Evolutionary conservation across 2,329 filamentous ascomycete genomes (phyloP).

Genomic region (Trichoderma arundinaceum): DNA sequence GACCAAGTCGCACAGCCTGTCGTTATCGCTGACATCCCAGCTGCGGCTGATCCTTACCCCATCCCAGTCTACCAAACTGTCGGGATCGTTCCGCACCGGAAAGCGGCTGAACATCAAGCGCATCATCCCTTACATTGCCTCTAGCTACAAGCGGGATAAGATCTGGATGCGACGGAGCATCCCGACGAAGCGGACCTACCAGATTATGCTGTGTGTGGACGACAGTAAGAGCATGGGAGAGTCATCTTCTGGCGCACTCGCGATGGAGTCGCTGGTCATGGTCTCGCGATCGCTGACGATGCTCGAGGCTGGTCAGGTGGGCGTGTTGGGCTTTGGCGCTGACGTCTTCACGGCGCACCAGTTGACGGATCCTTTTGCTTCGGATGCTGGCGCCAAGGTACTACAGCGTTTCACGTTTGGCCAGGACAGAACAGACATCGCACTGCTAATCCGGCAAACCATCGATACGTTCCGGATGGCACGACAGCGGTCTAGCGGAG

Average conservation of each 20-base stretch:
- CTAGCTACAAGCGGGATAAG: constrained; percentile 98
- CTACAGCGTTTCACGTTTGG: constrained; percentile 85
- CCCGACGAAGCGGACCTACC: constrained; percentile 92
- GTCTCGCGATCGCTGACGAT: constrained; percentile 85
- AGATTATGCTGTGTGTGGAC: constrained; percentile 96
- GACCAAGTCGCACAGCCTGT: constrained; percentile 80
- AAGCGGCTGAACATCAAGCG: constrained; percentile 99
- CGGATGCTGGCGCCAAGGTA: constrained; percentile 76
- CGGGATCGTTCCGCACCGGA: constrained; percentile 94
- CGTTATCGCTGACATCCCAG: constrained; percentile 88
- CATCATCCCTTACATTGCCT: constrained; percentile 99
- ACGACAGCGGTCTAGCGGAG: constrained; percentile 55
- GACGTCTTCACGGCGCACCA: constrained; percentile 84
- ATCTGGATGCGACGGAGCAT: constrained; percentile 98
- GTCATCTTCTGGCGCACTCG: constrained; percentile 73
- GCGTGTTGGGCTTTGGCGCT: constrained; percentile 86
- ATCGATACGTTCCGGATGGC: constrained; percentile 84
- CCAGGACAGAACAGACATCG: constrained; percentile 86
- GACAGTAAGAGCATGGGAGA: constrained; percentile 95
- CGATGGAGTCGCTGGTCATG: constrained; percentile 92
- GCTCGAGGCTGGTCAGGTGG: constrained; percentile 94
- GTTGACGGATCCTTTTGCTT: constrained; percentile 80
- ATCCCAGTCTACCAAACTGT: constrained; percentile 93
- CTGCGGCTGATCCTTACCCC: constrained; percentile 94
- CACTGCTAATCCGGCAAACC: constrained; percentile 74